These are phyloP conservation scores for Rutstroemia sp. DNA, from an alignment of 2,329 filamentous ascomycete genomes.

Conservation along the genomic window DNA sequence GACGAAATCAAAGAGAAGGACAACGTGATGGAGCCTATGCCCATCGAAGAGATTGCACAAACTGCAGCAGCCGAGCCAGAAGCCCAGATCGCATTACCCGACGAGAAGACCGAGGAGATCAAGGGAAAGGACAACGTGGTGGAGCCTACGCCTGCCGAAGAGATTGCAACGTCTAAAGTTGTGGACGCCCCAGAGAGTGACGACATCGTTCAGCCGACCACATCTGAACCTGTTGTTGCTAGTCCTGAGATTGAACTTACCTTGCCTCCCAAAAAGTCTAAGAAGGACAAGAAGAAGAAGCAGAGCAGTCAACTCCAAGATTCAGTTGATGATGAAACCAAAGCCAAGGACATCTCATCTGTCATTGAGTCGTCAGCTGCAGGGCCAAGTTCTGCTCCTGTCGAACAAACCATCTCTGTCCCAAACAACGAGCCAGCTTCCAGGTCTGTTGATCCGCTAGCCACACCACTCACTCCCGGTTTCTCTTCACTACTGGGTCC, in stretches of 20 bases:
- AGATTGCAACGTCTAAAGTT: neutral
- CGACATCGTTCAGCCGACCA: neutral
- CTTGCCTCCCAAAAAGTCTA: neutral
- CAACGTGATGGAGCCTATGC: neutral
- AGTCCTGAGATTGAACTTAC: neutral
- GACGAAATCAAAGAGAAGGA: neutral
- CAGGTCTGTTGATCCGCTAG: neutral
- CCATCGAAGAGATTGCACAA: neutral
- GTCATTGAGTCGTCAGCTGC: neutral
- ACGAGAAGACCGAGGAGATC: neutral
- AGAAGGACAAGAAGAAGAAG: constrained; percentile 24
- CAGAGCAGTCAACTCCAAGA: constrained; percentile 1
- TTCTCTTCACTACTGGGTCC: neutral
- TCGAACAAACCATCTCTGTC: constrained; percentile 3
- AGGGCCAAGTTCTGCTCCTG: neutral
- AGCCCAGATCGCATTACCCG: neutral
- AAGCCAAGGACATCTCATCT: neutral
- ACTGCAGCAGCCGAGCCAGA: neutral
- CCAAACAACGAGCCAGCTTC: neutral
- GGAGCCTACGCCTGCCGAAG: neutral
- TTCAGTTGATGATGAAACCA: neutral
- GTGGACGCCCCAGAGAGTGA: neutral
- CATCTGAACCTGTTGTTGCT: neutral
- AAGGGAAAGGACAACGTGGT: neutral
- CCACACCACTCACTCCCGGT: constrained; percentile 3